A percentile compares a stretch with the other conserved stretches of the same genome.
phyloP scores from a whole-genome alignment of 208 protist species.

The Trypanosoma mega region DNA sequence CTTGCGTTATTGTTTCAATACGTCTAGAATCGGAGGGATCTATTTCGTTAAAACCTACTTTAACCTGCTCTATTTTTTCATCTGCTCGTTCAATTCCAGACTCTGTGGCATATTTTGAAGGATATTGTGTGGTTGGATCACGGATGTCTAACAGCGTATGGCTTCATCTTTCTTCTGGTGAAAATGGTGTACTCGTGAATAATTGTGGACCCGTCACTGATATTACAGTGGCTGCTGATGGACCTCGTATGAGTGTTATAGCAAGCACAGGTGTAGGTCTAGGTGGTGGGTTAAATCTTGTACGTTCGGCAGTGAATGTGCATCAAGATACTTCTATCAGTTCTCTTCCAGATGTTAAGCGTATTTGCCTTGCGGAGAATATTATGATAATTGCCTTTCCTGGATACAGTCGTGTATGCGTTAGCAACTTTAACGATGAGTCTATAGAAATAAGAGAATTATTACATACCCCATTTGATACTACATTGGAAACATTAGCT shows the following conservation, averaged over 20 bases:
- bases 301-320: conserved; percentile 64
- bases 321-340: conserved; percentile 23
- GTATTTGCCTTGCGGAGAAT: conserved; percentile 24
- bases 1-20: conserved; percentile 20
- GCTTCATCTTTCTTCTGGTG: conserved; percentile 32
- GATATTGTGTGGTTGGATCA: conserved; percentile 56
- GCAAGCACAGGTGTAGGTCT: conserved; percentile 64
- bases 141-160: conserved; percentile 52
- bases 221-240: conserved; percentile 51
- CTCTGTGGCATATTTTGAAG: conserved; percentile 20
- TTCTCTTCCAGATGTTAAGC: conserved; percentile 20
- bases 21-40: conserved; percentile 16
- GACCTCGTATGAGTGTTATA: conserved; percentile 50
- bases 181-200: conserved; percentile 38
- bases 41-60: conserved; percentile 14
- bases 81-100: conserved; percentile 21
- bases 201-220: conserved; percentile 78
- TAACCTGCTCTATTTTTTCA: background rate
- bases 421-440: background rate
- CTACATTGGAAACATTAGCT: conserved; percentile 18
- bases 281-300: conserved; percentile 61
- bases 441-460: conserved; percentile 15
- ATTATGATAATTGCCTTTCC: conserved; percentile 35
- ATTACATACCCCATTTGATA: conserved; percentile 20
- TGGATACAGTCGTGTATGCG: conserved; percentile 29